Evolutionary conservation across 345 rosid species (phyloP).

Genomic region (Arabis hirsuta): DNA sequence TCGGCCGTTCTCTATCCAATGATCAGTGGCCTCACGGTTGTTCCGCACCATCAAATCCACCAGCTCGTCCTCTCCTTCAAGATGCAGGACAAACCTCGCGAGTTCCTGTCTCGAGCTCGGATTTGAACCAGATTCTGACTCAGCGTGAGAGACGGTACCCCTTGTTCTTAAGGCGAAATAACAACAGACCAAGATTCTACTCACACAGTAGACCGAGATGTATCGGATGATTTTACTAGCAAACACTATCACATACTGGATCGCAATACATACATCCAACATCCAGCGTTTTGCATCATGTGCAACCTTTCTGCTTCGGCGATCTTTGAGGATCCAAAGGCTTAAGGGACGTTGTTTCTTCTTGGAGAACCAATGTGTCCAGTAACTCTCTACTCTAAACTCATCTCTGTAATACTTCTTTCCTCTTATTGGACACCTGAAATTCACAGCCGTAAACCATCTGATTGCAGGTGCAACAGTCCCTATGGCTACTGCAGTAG

Average conservation of each 20-base stretch:
- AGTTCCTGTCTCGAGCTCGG: conserved; percentile 52
- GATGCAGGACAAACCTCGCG: conserved; percentile 69
- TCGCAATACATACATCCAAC: conserved; percentile 54
- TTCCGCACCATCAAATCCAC: conserved; percentile 59
- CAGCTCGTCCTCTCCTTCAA: conserved; percentile 81
- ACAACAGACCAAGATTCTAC: conserved; percentile 46
- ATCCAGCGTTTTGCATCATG: conserved; percentile 43
- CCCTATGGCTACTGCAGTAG: conserved; percentile 62
- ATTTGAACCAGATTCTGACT: conserved; percentile 44
- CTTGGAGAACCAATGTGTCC: conserved; percentile 67
- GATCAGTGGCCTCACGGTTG: conserved; percentile 50
- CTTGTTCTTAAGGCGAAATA: conserved; percentile 27
- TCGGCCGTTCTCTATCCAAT: conserved; percentile 61
- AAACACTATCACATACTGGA: conserved; percentile 67
- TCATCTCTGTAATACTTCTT: conserved; percentile 36
- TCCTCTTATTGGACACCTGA: conserved; percentile 60
- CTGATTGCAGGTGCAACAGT: conserved; percentile 70
- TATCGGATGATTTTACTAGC: conserved; percentile 65
- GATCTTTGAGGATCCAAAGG: conserved; percentile 43
- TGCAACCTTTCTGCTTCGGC: conserved; percentile 54
- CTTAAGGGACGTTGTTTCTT: conserved; percentile 64
- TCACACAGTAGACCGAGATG: conserved; percentile 54
- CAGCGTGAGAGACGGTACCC: conserved; percentile 44
- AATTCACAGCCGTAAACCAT: conserved; percentile 80
- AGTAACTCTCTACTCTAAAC: conserved; percentile 66